Percentiles rank a stretch among this genome's conserved stretches.
These are phyloP conservation scores for Ganoderma sinense DNA, from an alignment of 1,284 basidiomycete genomes.

Conservation along the genomic window DNA sequence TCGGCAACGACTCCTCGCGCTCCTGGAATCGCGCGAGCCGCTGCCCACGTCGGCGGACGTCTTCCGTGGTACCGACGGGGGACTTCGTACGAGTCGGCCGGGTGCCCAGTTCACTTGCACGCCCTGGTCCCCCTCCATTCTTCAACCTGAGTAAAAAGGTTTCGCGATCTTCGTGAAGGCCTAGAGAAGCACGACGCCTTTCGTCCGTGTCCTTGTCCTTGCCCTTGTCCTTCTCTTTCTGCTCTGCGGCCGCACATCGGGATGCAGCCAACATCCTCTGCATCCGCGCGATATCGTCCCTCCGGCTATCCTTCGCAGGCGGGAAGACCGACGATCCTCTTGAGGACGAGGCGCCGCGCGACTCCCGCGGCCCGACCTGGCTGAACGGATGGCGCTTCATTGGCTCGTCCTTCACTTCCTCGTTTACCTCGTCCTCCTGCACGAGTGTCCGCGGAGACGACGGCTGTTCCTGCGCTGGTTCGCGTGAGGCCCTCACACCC, in stretches of 20 bases:
- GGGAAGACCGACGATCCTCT: conserved; percentile 2
- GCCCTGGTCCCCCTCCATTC: background rate
- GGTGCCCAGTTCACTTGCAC: background rate
- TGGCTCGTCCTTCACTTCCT: background rate
- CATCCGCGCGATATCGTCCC: conserved; percentile 16
- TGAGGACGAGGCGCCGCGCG: conserved; percentile 1
- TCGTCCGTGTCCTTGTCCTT: background rate
- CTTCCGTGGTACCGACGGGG: background rate
- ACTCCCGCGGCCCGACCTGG: conserved; percentile 14
- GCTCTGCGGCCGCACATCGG: background rate
- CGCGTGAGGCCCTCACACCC: background rate
- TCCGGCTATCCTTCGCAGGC: conserved; percentile 9
- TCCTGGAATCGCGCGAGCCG: conserved; percentile 10
- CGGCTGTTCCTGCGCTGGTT: background rate
- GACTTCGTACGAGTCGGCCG: background rate
- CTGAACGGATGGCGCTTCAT: conserved; percentile 33
- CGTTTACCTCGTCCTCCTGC: conserved; percentile 7
- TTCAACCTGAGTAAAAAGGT: background rate
- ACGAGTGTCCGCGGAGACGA: conserved; percentile 4
- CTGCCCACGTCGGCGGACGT: background rate
- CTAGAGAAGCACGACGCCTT: background rate
- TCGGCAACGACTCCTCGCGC: conserved; percentile 11
- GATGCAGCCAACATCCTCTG: conserved; percentile 18
- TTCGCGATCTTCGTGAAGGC: background rate
- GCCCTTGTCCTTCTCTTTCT: background rate